Conservation (phyloP, 2,329 filamentous ascomycete species). For the Talaromyces sp. region DNA sequence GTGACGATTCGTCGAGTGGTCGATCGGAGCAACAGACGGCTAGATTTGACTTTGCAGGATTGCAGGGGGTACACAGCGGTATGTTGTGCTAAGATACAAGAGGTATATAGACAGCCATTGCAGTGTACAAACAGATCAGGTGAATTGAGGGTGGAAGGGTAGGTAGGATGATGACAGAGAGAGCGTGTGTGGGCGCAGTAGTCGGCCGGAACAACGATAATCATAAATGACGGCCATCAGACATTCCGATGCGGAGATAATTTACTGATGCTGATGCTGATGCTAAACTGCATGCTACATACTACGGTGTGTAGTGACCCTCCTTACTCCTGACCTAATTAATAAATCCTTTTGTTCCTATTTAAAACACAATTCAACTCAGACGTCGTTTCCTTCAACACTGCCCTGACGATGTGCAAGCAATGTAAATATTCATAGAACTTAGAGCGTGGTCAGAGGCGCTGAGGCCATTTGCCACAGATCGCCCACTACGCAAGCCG, state of each 20-base stretch:
- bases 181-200: constrained; percentile 8
- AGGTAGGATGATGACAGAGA: not conserved
- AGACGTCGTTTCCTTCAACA: not conserved
- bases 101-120: constrained; percentile 11
- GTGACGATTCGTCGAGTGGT: constrained; percentile 16
- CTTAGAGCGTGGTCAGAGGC: not conserved
- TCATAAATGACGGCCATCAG: not conserved
- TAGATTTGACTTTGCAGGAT: not conserved
- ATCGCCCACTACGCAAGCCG: not conserved
- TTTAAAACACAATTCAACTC: not conserved
- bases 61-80: not conserved
- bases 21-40: constrained; percentile 14
- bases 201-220: constrained; percentile 19
- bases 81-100: not conserved
- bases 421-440: not conserved
- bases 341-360: not conserved
- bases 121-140: not conserved
- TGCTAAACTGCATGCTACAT: not conserved
- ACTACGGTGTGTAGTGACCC: not conserved
- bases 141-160: not conserved
- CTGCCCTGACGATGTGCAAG: not conserved
- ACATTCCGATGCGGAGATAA: constrained; percentile 7
- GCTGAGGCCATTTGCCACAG: constrained; percentile 5
- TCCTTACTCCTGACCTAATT: not conserved
- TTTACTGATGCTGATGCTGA: not conserved